Evolutionary conservation across 2,329 filamentous ascomycete genomes (phyloP), one percentile per base, ranked within the genome.

Genomic region (Fonsecaea pedrosoi): DNA sequence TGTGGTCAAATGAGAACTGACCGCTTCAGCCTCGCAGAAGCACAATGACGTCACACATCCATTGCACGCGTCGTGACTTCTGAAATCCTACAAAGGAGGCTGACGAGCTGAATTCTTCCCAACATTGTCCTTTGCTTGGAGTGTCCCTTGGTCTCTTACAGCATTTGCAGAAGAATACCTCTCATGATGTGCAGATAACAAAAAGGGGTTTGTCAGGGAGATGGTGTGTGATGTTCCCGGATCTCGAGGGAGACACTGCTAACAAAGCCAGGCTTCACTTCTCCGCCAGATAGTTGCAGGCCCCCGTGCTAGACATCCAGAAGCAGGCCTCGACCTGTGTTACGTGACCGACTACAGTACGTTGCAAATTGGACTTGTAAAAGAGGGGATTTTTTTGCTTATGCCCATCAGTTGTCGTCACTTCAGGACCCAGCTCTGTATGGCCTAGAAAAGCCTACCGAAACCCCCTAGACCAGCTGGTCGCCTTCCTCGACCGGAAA

Each of bases 401-500:
- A 62, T 61, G 37, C 69, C 74, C 37, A 48, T 5, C 68, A 85
- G 84, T 89, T 70, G 85, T 87, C 72, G 84, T 80, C 68, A 97
- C 94, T 45, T 98, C 94, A 6, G 94, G 95, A 4, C 95, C 95
- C 0, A 92, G 90, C 15, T 90, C 91, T 69, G 93, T 92, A 18
- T 97, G 96, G 76, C 94, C 95, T 0, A 90, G 96, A 77, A 89
- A 91, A 70, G 93, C 92, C 67, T 99, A 98, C 80, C 92, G 95
- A 75, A 99, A 97, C 76, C 94, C 94, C 0, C 89, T 97, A 58
- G 90, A 96, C 75, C 87, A 90, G 45, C 87, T 99, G 25, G 92
- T 98, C 67, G 86, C 87, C 70, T 99, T 94, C 77, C 89, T 99
- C 69, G 92, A 98, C 79, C 82, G 85, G 54, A 92, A 93, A 74